A percentile compares a stretch with the other conserved stretches of the same genome.
phyloP scores from a whole-genome alignment of 352 stramenopile species.

The Phytophthora cactorum region DNA sequence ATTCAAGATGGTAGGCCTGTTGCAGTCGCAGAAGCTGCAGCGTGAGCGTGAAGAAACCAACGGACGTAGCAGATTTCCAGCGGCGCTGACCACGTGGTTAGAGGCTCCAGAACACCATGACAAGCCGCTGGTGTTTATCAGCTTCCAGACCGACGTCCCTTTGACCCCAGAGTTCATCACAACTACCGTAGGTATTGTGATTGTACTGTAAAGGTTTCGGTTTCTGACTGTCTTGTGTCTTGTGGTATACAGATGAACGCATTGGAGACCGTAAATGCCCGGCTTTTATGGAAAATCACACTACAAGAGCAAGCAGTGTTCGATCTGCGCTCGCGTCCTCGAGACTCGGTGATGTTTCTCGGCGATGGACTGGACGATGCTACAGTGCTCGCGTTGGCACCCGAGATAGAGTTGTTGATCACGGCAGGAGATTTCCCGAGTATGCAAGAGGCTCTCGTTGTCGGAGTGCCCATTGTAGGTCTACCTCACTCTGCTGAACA shows the following conservation, averaged over 20 bases:
- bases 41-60: slow-evolving; percentile 20
- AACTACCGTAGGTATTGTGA: slow-evolving; percentile 47
- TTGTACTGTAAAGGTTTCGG: neutral
- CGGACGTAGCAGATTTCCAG: slow-evolving; percentile 40
- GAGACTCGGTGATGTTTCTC: slow-evolving; percentile 64
- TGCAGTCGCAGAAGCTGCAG: slow-evolving; percentile 49
- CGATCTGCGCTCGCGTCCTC: slow-evolving; percentile 51
- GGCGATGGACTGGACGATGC: slow-evolving; percentile 51
- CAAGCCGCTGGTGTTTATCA: slow-evolving; percentile 65
- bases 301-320: slow-evolving; percentile 66
- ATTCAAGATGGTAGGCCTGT: slow-evolving; percentile 76
- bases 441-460: slow-evolving; percentile 67
- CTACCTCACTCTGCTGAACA: slow-evolving; percentile 83
- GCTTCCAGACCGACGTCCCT: slow-evolving; percentile 53
- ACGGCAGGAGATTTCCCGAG: slow-evolving; percentile 63
- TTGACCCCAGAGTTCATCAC: slow-evolving; percentile 63
- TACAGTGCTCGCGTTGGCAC: slow-evolving; percentile 44
- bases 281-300: slow-evolving; percentile 66
- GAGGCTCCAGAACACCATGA: slow-evolving; percentile 26
- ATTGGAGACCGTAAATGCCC: slow-evolving; percentile 55
- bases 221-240: slow-evolving; percentile 17
- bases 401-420: slow-evolving; percentile 62
- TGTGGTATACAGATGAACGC: slow-evolving; percentile 49
- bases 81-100: slow-evolving; percentile 47
- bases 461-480: slow-evolving; percentile 67